phyloP scores from a whole-genome alignment of 805 yeast genomes.

The Starmerella bombi region DNA sequence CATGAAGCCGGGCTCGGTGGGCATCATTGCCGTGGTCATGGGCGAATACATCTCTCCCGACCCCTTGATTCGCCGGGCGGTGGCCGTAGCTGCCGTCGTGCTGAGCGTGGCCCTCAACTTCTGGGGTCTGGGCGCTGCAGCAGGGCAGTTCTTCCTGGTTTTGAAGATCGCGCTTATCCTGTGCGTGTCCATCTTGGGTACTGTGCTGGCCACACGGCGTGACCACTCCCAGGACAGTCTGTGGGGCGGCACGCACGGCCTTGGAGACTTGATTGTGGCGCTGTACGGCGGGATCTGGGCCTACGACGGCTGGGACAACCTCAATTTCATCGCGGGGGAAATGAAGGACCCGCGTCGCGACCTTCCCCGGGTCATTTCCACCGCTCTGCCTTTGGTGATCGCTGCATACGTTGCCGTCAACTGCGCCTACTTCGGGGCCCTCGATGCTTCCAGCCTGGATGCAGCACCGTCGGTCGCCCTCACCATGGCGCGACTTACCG shows the following conservation, averaged over 20 bases:
- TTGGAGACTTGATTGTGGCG: conserved; percentile 28
- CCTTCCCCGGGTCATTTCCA: conserved; percentile 30
- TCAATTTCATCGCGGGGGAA: conserved; percentile 32
- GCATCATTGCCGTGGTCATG: conserved; percentile 31
- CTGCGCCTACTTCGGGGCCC: conserved; percentile 46
- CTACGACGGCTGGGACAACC: conserved; percentile 35
- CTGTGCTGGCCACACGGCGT: conserved; percentile 31
- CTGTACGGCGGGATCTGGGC: conserved; percentile 34
- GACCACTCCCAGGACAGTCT: conserved; percentile 29
- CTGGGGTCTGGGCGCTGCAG: conserved; percentile 26
- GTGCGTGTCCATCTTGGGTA: conserved; percentile 23
- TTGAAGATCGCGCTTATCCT: conserved; percentile 27
- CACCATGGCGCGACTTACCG: conserved; percentile 24
- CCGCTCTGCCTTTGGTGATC: conserved; percentile 32
- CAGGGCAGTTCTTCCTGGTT: conserved; percentile 26
- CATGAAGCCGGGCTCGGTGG: conserved; percentile 32
- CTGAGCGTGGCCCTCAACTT: conserved; percentile 24
- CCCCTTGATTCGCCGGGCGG: conserved; percentile 24
- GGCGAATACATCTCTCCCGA: conserved; percentile 27
- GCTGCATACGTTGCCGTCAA: conserved; percentile 28
- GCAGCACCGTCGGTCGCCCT: conserved; percentile 29
- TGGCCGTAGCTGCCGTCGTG: conserved; percentile 25
- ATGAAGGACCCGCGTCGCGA: conserved; percentile 29
- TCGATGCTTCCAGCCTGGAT: conserved; percentile 44
- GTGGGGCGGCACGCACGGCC: conserved; percentile 27